These are phyloP conservation scores for Moesziomyces sp. DNA, from an alignment of 1,284 basidiomycete species.

Conservation along the genomic window DNA sequence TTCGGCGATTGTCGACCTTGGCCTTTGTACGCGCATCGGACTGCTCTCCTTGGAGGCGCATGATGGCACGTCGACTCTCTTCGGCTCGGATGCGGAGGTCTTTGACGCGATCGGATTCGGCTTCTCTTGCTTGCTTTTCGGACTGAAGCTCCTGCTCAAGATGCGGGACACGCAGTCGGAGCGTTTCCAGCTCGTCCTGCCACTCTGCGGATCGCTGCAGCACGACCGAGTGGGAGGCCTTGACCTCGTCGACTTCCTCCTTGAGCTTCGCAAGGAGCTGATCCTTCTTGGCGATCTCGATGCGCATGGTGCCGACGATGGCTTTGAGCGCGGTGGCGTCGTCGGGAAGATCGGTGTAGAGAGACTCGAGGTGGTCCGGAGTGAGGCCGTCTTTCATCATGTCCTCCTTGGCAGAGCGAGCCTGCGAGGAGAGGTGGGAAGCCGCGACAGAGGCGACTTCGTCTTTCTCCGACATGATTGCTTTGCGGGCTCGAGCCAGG, in stretches of 20 bases:
- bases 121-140: constrained; percentile 48
- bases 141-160: constrained; percentile 27
- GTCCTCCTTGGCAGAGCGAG: constrained; percentile 13
- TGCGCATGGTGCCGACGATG: constrained; percentile 50
- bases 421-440: constrained; percentile 27
- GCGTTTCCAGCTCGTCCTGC: constrained; percentile 57
- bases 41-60: constrained; percentile 60
- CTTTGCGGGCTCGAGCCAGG: not conserved
- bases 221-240: constrained; percentile 50
- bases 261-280: constrained; percentile 32
- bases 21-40: constrained; percentile 49
- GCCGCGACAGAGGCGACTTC: constrained; percentile 26
- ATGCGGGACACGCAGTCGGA: constrained; percentile 30
- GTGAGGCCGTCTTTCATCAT: constrained; percentile 20
- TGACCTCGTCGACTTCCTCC: constrained; percentile 48
- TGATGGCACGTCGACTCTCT: constrained; percentile 61
- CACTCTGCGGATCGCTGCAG: constrained; percentile 53
- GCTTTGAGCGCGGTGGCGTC: constrained; percentile 51
- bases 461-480: constrained; percentile 33
- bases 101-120: constrained; percentile 59
- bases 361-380: constrained; percentile 45
- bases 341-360: constrained; percentile 42
- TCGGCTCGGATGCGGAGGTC: constrained; percentile 62
- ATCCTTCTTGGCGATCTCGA: constrained; percentile 42
- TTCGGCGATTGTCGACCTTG: constrained; percentile 48